phyloP scores from a whole-genome alignment of 768 basidiomycete species.

The Piloderma croceum region DNA sequence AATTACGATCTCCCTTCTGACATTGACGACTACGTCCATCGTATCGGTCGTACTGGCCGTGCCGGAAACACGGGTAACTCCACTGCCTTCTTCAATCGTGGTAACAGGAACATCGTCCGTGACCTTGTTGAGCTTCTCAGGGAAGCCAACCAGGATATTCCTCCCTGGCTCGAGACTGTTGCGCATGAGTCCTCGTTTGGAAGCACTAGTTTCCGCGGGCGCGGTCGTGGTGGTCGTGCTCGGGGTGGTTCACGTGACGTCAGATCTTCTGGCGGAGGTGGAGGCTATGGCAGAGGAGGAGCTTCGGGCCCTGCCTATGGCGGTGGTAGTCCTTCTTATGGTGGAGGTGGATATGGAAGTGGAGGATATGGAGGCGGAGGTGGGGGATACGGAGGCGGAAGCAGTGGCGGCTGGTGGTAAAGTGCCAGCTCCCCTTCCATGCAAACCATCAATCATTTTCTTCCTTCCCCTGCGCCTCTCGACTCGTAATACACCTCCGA shows the following conservation, averaged over 20 bases:
- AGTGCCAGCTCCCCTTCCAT: no score
- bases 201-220: constrained; percentile 41
- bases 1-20: constrained; percentile 98
- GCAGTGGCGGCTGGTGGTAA: constrained; percentile 39
- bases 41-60: constrained; percentile 96
- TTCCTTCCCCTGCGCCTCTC: constrained; percentile 4
- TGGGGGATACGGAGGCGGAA: neutral
- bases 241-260: constrained; percentile 35
- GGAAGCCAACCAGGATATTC: constrained; percentile 95
- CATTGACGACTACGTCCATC: constrained; percentile 98
- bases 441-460: no score
- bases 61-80: constrained; percentile 95
- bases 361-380: neutral
- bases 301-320: constrained; percentile 14
- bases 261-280: constrained; percentile 21
- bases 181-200: constrained; percentile 77
- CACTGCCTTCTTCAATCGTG: constrained; percentile 94
- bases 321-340: constrained; percentile 2
- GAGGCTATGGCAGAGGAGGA: constrained; percentile 14
- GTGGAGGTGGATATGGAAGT: neutral
- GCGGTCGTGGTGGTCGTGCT: constrained; percentile 45
- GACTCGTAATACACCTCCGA: no score
- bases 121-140: constrained; percentile 90
- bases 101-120: constrained; percentile 87
- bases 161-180: constrained; percentile 84